These are phyloP conservation scores for Macrophomina tecta DNA, from an alignment of 2,329 filamentous ascomycete species.

Conservation along the genomic window DNA sequence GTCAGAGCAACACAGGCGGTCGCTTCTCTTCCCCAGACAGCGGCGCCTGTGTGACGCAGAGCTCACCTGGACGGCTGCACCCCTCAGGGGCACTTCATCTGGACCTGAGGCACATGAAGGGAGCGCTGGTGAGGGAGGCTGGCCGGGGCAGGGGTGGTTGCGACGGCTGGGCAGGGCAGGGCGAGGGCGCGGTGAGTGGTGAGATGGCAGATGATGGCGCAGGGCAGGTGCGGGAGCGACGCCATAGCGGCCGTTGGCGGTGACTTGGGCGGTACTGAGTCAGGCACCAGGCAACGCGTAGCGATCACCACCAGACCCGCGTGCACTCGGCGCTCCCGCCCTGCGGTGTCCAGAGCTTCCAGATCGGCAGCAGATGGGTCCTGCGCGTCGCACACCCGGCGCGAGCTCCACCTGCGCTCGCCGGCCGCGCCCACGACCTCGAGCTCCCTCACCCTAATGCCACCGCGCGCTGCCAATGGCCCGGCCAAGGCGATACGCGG, in stretches of 20 bases:
- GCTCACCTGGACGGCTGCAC: neutral
- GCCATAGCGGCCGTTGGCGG: conserved; percentile 15
- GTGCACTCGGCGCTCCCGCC: neutral
- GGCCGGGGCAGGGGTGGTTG: conserved; percentile 1
- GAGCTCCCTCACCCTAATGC: neutral
- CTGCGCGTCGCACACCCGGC: neutral
- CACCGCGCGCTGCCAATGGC: neutral
- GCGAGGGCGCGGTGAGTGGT: neutral
- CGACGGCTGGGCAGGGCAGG: conserved; percentile 9
- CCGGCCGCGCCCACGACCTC: neutral
- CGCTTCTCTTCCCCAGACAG: neutral
- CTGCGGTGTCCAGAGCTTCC: conserved; percentile 14
- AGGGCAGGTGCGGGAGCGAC: conserved; percentile 4
- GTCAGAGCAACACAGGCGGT: neutral
- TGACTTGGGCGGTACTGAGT: neutral
- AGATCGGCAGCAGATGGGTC: conserved; percentile 7
- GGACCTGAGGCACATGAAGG: neutral
- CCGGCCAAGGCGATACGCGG: neutral
- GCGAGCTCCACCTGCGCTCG: neutral
- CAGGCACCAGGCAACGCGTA: conserved; percentile 10
- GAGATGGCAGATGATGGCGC: neutral
- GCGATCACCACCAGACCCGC: neutral
- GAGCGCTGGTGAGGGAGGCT: neutral
- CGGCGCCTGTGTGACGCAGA: neutral
- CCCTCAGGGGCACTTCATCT: neutral